Evolutionary conservation across 2,329 filamentous ascomycete genomes (phyloP).

Genomic region (Mariannaea elegans): DNA sequence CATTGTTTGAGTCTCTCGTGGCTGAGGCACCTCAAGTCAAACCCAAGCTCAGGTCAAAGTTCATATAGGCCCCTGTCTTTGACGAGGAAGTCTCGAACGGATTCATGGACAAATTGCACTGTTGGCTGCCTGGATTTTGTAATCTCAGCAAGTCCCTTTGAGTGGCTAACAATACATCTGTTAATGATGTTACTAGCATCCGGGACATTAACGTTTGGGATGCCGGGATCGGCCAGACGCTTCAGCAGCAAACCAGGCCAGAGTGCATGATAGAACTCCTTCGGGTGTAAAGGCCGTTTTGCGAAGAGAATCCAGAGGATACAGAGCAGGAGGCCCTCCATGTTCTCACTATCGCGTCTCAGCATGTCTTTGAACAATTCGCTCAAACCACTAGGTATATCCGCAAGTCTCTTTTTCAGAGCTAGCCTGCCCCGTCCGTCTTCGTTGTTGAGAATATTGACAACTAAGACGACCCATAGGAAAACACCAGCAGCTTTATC

Average conservation of each 20-base stretch:
- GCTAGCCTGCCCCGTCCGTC: constrained; percentile 35
- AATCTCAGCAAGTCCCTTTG: constrained; percentile 60
- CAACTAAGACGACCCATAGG: constrained; percentile 53
- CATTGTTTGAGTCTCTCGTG: constrained; percentile 55
- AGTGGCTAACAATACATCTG: constrained; percentile 50
- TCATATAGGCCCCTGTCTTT: constrained; percentile 44
- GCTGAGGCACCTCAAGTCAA: constrained; percentile 44
- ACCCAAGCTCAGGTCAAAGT: constrained; percentile 45
- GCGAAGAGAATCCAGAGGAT: constrained; percentile 64
- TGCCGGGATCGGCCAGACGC: constrained; percentile 37
- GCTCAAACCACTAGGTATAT: constrained; percentile 51
- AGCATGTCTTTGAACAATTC: constrained; percentile 61
- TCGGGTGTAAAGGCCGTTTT: constrained; percentile 49
- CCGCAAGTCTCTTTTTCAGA: constrained; percentile 40
- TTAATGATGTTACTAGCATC: constrained; percentile 16
- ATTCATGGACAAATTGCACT: constrained; percentile 63
- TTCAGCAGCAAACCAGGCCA: constrained; percentile 34
- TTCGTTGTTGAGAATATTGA: constrained; percentile 51
- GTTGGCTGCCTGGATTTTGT: constrained; percentile 43
- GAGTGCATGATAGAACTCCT: constrained; percentile 57
- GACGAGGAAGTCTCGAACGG: constrained; percentile 57
- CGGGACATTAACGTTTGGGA: constrained; percentile 23
- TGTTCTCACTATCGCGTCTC: constrained; percentile 53
- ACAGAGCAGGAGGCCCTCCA: constrained; percentile 52
- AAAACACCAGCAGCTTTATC: constrained; percentile 53